phyloP scores from a whole-genome alignment of 163 green algal species.

The Chlorella variabilis region DNA sequence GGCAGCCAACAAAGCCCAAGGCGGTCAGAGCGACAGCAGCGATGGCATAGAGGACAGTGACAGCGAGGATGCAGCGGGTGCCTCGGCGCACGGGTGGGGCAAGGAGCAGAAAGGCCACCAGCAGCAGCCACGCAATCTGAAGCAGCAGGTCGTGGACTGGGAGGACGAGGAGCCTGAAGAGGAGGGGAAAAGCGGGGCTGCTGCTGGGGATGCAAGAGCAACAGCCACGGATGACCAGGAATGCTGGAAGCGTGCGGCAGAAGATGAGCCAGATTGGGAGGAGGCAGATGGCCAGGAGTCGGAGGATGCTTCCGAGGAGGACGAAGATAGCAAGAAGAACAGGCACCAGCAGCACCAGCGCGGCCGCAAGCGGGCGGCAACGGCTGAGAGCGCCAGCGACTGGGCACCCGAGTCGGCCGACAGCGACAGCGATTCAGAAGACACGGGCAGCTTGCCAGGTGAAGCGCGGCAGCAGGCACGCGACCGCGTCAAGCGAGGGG shows the following conservation, averaged over 20 bases:
- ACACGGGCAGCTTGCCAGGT: background rate
- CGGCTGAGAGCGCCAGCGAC: conserved; percentile 12
- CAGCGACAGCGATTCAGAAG: background rate
- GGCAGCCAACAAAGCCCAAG: background rate
- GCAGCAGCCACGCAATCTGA: background rate
- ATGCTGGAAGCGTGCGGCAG: background rate
- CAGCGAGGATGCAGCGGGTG: background rate
- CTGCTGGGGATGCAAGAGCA: background rate
- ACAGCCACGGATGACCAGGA: background rate
- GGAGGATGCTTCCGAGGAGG: background rate
- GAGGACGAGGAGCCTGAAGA: background rate
- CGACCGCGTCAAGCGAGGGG: background rate
- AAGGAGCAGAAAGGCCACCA: too few species aligned
- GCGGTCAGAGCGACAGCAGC: background rate
- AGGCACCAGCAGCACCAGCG: background rate
- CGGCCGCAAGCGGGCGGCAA: background rate
- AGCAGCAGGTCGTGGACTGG: background rate
- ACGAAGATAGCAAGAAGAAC: background rate
- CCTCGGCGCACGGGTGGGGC: too few species aligned
- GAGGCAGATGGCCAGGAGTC: background rate
- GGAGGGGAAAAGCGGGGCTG: background rate
- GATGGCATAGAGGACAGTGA: background rate
- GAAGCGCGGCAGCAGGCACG: background rate
- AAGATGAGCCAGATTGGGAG: background rate
- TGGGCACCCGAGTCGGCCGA: background rate